Base-by-base conservation (phyloP, 352 stramenopile species). In the Globisporangium middletonii region DNA sequence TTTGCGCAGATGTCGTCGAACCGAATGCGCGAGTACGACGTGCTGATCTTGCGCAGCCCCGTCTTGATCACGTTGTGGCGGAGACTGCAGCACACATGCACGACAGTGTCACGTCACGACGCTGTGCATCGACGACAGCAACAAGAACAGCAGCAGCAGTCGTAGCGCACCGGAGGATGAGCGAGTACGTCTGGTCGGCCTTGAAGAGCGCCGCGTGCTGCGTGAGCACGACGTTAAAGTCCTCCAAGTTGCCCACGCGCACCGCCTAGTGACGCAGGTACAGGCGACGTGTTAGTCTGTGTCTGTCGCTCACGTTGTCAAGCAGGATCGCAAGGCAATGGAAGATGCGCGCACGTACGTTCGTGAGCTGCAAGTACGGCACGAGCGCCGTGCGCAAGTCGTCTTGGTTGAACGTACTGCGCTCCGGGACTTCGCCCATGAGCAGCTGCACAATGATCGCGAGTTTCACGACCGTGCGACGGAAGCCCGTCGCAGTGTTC, bases 61-160 rank as follows among this genome's bases (percentile, higher is more conserved):
- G 96, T 98, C 86, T 99, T 99, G 67, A 99, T 98, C 23, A 99
- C 97, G 65, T 98, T 98, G 74, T 99, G 96, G 30, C 93, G 90
- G 69, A 99, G 77, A 27, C 83, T 93, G 57, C 50, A 7, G 26
- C 23, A 13, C 6, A 47, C 35, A 55, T 26, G 44, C 19, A 23
- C 18, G 23, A 50, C 8, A 50, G 12, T 50, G n/a, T 8, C 30
- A 35, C 8, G 30, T 35, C 30, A 35, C 30, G 4, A 35, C 8
- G 23, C 23, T 23, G 23, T 23, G 23, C 23, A 23, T 23, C 23
- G 23, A 23, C 23, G 23, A 23, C 23, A 0, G 23, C 23, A 23
- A 23, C 23, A 23, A 23, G 23, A 23, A 23, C 23, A 23, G 23
- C 9, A 37, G 18, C 47, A 52, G 15, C 11, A 52, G 2, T 38